Base-by-base conservation (phyloP, 805 yeast genomes). In the Saccharomycopsis fibuligera region DNA sequence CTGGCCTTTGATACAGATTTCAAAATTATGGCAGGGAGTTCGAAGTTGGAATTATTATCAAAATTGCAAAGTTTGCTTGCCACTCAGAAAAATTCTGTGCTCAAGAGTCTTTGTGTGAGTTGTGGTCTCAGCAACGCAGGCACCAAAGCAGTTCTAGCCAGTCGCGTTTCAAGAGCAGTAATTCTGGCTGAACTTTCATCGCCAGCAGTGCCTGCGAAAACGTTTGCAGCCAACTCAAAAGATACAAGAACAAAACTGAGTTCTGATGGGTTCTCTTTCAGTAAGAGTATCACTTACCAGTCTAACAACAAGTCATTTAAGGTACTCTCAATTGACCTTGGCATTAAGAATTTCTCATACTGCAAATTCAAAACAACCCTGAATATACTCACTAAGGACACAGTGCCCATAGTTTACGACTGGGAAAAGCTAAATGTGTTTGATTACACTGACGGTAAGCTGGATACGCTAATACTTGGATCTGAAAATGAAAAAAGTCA, bases 301-400 rank as follows among this genome's bases (percentile, higher is more conserved):
- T n/a, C n/a, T n/a, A n/a, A n/a, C n/a, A 33, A 33, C 8, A 16
- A 33, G 21, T 10, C 29, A 1, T 29, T 35, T n/a, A 48, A 35
- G 24, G 16, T 49, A 4, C 14, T 48, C 14, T 16, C 55, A 4
- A 49, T 52, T 24, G 55, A 52, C 40, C 39, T 46, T 9, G 55
- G 55, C 2, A 43, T 52, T 21, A 48, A 46, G 30, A 52, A 52
- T 35, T 52, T 49, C 22, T 48, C 55, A 23, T 52, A 52, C 30
- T 48, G 53, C 29, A 48, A 51, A 19, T 41, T 51, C 19, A 14
- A 29, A 25, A 19, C n/a, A 14, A 22, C n/a, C n/a, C n/a, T n/a
- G n/a, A n/a, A n/a, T n/a, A n/a, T n/a, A n/a, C n/a, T 17, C 35
- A n/a, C 45, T 5, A 16, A 44, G 19, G 16, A 10, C 12, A 22